phyloP scores from a whole-genome alignment of 2,329 filamentous ascomycete species.

The Oidium heveae region DNA sequence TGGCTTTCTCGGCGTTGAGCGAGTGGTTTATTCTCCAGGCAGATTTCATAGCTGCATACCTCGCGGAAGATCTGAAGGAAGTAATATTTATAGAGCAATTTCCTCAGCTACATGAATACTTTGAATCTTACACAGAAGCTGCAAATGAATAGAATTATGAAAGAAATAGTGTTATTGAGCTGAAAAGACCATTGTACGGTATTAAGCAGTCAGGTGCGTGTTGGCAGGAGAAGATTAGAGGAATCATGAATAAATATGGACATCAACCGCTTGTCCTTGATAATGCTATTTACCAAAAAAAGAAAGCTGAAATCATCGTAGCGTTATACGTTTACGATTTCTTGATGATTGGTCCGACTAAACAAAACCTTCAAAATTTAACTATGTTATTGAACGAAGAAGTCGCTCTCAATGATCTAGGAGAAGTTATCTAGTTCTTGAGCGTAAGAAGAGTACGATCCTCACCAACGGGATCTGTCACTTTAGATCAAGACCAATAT shows the following conservation, averaged over 20 bases:
- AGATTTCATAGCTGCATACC: no score
- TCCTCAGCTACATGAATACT: background rate
- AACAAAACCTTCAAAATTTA: background rate
- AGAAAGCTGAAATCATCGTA: background rate
- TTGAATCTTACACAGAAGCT: background rate
- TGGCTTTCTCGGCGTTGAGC: background rate
- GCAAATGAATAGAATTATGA: no score
- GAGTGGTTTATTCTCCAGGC: background rate
- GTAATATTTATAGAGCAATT: background rate
- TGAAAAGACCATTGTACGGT: background rate
- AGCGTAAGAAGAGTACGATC: background rate
- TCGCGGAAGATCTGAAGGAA: no score
- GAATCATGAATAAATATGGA: background rate
- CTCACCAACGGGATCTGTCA: background rate
- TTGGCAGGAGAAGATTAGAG: background rate
- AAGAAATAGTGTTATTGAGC: background rate
- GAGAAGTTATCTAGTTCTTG: background rate
- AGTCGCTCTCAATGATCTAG: background rate
- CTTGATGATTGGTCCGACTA: background rate
- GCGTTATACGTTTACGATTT: background rate
- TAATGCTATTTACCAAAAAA: background rate
- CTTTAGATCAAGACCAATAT: background rate
- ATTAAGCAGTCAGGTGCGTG: background rate
- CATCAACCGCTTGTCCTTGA: background rate
- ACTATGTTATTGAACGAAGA: background rate